Conservation (phyloP, 2,329 filamentous ascomycete genomes). For the Nothomitra cinnamomea region DNA sequence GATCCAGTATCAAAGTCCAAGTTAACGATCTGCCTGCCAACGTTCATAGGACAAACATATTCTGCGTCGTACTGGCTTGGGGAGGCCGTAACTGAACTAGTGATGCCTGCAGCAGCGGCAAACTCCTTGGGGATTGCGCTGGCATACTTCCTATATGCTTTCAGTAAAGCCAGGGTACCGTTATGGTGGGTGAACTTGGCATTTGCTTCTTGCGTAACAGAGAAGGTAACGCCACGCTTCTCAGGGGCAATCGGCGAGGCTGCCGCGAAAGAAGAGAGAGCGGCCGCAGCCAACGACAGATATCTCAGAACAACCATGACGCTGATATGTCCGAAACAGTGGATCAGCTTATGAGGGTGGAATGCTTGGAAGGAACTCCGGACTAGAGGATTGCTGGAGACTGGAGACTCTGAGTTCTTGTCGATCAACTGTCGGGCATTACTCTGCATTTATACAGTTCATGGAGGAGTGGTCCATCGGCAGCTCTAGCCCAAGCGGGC, state of each 20-base stretch:
- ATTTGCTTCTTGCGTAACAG: background rate
- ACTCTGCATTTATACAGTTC: too few relatives aligned
- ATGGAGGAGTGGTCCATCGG: too few relatives aligned
- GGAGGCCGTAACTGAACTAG: slow-evolving; percentile 21
- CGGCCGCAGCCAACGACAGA: too few relatives aligned
- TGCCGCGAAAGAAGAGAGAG: background rate
- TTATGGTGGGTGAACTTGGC: background rate
- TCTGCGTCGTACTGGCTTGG: slow-evolving; percentile 27
- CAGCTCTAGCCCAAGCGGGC: too few relatives aligned
- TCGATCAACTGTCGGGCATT: too few relatives aligned
- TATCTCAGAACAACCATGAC: too few relatives aligned
- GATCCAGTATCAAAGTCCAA: slow-evolving; percentile 58
- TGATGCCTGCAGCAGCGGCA: slow-evolving; percentile 17
- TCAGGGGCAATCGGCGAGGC: background rate
- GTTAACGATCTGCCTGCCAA: slow-evolving; percentile 45
- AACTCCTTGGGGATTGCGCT: slow-evolving; percentile 16
- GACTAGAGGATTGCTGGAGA: too few relatives aligned
- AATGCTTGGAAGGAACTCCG: too few relatives aligned
- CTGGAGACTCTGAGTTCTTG: too few relatives aligned
- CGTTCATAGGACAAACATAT: slow-evolving; percentile 42
- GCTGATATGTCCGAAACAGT: too few relatives aligned
- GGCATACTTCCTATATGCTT: slow-evolving; percentile 9
- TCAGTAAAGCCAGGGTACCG: slow-evolving; percentile 10
- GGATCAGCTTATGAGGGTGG: too few relatives aligned
- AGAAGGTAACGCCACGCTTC: background rate